A percentile compares a stretch with the other conserved stretches of the same genome.
These are phyloP conservation scores for Pinus taeda DNA, from an alignment of 75 land plant genomes.

Conservation along the genomic window DNA sequence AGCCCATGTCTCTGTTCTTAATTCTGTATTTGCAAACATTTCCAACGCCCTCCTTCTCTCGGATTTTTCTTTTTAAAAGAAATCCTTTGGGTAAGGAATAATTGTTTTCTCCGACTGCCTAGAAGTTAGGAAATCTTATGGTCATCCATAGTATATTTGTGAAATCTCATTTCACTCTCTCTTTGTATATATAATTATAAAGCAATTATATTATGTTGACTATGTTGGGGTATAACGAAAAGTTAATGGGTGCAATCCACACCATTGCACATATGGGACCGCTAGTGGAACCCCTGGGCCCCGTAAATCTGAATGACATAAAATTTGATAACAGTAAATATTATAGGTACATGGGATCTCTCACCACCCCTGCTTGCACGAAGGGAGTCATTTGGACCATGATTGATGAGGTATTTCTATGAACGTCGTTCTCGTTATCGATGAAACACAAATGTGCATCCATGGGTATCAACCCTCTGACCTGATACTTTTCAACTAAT, in stretches of 20 bases:
- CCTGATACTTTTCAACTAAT: neutral
- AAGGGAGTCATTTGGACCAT: constrained; percentile 18
- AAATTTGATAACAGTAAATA: constrained; percentile 9
- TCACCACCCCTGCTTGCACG: constrained; percentile 34
- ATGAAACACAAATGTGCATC: neutral
- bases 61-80: no score
- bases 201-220: no score
- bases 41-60: no score
- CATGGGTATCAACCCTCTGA: neutral
- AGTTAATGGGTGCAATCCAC: neutral
- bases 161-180: no score
- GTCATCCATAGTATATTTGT: neutral
- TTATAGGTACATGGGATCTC: constrained; percentile 33
- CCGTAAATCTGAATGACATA: neutral
- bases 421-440: neutral
- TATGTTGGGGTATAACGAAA: neutral
- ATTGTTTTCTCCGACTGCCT: no score
- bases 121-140: no score
- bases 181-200: no score
- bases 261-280: neutral
- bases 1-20: no score
- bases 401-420: neutral
- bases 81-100: no score
- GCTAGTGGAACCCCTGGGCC: neutral
- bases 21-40: no score